Percentiles rank a stretch among this genome's conserved stretches.
These are phyloP conservation scores for Vigna nakashimae DNA, from an alignment of 306 rosid genomes.

Conservation along the genomic window DNA sequence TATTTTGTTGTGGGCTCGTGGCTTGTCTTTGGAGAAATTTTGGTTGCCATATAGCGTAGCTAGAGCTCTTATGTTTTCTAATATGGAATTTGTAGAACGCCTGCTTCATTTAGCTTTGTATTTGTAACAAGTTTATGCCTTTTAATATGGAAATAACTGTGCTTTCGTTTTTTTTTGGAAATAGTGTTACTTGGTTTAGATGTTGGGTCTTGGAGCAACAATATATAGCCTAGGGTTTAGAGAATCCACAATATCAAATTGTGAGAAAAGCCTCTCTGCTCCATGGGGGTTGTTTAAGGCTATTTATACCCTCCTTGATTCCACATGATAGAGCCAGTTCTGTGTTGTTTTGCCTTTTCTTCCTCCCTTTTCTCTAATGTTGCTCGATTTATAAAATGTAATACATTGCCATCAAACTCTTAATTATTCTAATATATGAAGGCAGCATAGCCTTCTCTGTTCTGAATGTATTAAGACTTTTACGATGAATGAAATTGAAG, in stretches of 20 bases:
- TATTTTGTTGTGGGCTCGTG: conserved; percentile 25
- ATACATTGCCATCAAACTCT: conserved; percentile 21
- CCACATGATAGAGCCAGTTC: neutral
- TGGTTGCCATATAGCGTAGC: conserved; percentile 11
- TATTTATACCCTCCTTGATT: neutral
- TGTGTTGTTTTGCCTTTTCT: neutral
- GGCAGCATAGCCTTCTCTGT: conserved; percentile 12
- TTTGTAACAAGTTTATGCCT: neutral
- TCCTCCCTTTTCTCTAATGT: neutral
- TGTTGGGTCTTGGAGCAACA: neutral
- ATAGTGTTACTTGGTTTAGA: conserved; percentile 23
- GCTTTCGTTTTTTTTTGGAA: neutral
- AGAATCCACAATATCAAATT: neutral
- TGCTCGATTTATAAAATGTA: conserved; percentile 30
- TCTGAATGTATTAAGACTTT: conserved; percentile 22
- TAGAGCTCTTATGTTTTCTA: conserved; percentile 19
- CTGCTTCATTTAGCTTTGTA: neutral
- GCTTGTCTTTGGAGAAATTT: conserved; percentile 24
- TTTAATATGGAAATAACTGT: conserved; percentile 16
- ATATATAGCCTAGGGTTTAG: neutral
- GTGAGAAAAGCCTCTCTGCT: neutral
- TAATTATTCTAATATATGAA: conserved; percentile 15
- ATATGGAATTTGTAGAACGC: neutral
- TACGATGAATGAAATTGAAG: neutral
- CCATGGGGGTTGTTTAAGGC: neutral